phyloP scores from a whole-genome alignment of 495 filamentous ascomycete species.

The Chlorociboria aeruginascens region DNA sequence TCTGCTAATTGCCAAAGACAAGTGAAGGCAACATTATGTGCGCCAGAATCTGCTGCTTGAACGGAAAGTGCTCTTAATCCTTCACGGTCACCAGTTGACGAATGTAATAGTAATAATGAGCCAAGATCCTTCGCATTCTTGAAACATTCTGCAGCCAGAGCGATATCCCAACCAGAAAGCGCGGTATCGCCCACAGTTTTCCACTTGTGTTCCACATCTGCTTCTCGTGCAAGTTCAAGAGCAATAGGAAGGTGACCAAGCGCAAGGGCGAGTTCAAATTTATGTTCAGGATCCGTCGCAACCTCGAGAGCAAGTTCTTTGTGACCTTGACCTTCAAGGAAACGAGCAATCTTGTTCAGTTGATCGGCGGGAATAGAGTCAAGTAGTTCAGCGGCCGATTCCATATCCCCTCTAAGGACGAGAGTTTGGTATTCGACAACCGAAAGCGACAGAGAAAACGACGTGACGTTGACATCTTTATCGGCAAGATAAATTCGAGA shows the following conservation, averaged over 20 bases:
- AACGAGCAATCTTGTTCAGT: slow-evolving; percentile 94
- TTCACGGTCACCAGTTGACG: slow-evolving; percentile 61
- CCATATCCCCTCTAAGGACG: slow-evolving; percentile 90
- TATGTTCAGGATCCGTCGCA: slow-evolving; percentile 92
- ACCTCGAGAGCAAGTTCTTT: slow-evolving; percentile 92
- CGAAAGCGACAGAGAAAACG: slow-evolving; percentile 82
- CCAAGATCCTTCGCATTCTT: slow-evolving; percentile 78
- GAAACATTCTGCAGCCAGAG: slow-evolving; percentile 88
- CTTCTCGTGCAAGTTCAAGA: slow-evolving; percentile 67
- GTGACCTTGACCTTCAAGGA: slow-evolving; percentile 94
- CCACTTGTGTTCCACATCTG: slow-evolving; percentile 93
- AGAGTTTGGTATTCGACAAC: slow-evolving; percentile 97
- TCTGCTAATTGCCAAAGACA: slow-evolving; percentile 82
- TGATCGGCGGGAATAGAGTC: slow-evolving; percentile 74
- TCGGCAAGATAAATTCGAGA: slow-evolving; percentile 86
- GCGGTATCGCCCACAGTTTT: slow-evolving; percentile 92
- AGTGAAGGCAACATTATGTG: slow-evolving; percentile 86
- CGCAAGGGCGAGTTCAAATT: slow-evolving; percentile 82
- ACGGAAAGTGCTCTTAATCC: slow-evolving; percentile 59
- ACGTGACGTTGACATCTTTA: slow-evolving; percentile 85
- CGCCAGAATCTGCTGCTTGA: slow-evolving; percentile 62
- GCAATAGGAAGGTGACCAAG: slow-evolving; percentile 78
- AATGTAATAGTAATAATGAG: slow-evolving; percentile 76
- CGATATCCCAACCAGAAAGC: slow-evolving; percentile 72
- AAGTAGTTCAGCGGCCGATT: slow-evolving; percentile 76